Conservation (phyloP, 306 rosid genomes). For the Albizia julibrissin region DNA sequence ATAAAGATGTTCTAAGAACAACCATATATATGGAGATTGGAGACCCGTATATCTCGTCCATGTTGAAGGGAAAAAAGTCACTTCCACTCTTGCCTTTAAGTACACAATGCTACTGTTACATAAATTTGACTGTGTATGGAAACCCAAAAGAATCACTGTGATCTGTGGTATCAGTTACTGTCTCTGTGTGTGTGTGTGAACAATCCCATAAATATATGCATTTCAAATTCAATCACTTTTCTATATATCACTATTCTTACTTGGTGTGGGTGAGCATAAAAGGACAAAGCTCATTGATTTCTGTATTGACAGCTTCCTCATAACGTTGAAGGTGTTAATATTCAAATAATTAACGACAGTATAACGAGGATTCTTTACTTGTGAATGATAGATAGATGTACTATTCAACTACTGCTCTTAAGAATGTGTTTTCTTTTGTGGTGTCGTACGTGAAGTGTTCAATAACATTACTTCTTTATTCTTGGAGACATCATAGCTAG, state of each 20-base stretch:
- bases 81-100: conserved; percentile 3
- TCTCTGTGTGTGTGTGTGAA: background rate
- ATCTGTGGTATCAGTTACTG: background rate
- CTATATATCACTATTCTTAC: background rate
- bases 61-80: conserved; percentile 3
- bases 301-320: background rate
- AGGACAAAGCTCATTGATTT: background rate
- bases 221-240: background rate
- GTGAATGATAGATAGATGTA: background rate
- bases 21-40: background rate
- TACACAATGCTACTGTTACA: background rate
- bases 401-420: background rate
- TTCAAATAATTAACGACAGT: background rate
- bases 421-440: background rate
- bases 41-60: background rate
- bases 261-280: background rate
- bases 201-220: background rate
- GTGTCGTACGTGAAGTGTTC: background rate
- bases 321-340: background rate
- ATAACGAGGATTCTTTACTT: background rate
- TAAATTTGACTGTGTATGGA: background rate
- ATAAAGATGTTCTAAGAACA: background rate
- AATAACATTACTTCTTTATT: background rate
- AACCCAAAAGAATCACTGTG: background rate
- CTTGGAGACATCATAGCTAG: background rate